Percentiles rank a stretch among this genome's conserved stretches.
phyloP scores from a whole-genome alignment of 345 rosid species.

The Iberis pinnata region DNA sequence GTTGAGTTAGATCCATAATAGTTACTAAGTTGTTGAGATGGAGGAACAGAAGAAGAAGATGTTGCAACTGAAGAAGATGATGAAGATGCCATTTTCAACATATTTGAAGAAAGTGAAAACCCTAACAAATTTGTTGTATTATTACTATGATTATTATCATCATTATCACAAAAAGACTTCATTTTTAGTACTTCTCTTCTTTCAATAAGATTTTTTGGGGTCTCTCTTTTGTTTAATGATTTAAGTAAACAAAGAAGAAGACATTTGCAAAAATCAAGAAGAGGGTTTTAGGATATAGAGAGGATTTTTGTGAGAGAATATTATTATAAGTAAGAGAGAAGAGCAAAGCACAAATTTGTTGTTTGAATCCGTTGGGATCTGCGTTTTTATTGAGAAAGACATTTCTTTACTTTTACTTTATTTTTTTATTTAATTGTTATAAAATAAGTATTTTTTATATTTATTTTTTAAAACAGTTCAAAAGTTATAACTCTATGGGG shows the following conservation, averaged over 20 bases:
- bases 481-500: too few relatives aligned
- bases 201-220: slow-evolving; percentile 12
- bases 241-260: slow-evolving; percentile 41
- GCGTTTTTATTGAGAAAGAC: slow-evolving; percentile 75
- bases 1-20: slow-evolving; percentile 45
- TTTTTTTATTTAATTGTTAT: not conserved
- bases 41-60: slow-evolving; percentile 23
- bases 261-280: too few relatives aligned
- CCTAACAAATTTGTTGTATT: slow-evolving; percentile 52
- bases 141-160: slow-evolving; percentile 32
- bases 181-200: slow-evolving; percentile 30
- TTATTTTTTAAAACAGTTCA: too few relatives aligned
- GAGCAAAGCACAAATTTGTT: slow-evolving; percentile 45
- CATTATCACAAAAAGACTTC: slow-evolving; percentile 63
- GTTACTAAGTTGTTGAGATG: slow-evolving; percentile 37
- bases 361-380: slow-evolving; percentile 91
- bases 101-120: slow-evolving; percentile 72
- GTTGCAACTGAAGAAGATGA: slow-evolving; percentile 28
- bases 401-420: slow-evolving; percentile 37
- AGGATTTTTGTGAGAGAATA: slow-evolving; percentile 15
- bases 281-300: slow-evolving; percentile 23
- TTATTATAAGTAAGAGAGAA: slow-evolving; percentile 19
- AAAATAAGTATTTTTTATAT: too few relatives aligned
- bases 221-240: not conserved
- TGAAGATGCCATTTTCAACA: slow-evolving; percentile 50